Evolutionary conservation across 805 yeast genomes (phyloP).

Genomic region (Nakazawaea pomicola): DNA sequence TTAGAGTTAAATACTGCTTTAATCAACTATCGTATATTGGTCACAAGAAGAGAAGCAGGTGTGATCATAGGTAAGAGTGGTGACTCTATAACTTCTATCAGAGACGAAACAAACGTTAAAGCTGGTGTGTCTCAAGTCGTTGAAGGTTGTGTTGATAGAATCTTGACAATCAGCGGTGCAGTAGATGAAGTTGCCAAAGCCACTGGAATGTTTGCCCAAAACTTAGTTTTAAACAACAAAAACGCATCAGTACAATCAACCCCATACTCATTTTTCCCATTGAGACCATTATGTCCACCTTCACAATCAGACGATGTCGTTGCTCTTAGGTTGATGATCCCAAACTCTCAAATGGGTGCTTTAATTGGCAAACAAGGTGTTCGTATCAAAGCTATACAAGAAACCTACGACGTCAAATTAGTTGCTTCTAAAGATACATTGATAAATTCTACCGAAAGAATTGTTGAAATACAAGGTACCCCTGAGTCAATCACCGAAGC

Average conservation of each 20-base stretch:
- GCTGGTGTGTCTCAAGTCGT: slow-evolving; percentile 83
- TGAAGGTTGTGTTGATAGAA: slow-evolving; percentile 78
- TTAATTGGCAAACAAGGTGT: slow-evolving; percentile 81
- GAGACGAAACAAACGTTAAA: slow-evolving; percentile 72
- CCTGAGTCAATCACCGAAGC: slow-evolving; percentile 58
- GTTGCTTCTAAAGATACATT: slow-evolving; percentile 83
- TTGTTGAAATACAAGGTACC: slow-evolving; percentile 82
- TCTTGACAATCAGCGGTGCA: slow-evolving; percentile 72
- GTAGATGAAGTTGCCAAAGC: slow-evolving; percentile 67
- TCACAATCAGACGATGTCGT: slow-evolving; percentile 42
- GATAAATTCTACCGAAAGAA: slow-evolving; percentile 76
- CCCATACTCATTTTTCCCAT: slow-evolving; percentile 50
- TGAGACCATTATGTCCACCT: slow-evolving; percentile 52
- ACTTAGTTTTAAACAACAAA: slow-evolving; percentile 29
- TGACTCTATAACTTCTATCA: slow-evolving; percentile 64
- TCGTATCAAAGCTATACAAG: slow-evolving; percentile 76
- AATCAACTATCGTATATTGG: slow-evolving; percentile 50
- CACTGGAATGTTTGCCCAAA: slow-evolving; percentile 62
- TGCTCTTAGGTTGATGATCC: slow-evolving; percentile 64
- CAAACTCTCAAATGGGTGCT: slow-evolving; percentile 85
- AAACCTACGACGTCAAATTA: slow-evolving; percentile 64
- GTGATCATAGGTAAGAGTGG: slow-evolving; percentile 87
- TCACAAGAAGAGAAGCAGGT: slow-evolving; percentile 85
- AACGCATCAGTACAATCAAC: slow-evolving; percentile 32
- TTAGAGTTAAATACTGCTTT: slow-evolving; percentile 16